These are phyloP conservation scores for Tricholoma terreum DNA, from an alignment of 768 basidiomycete species.

Conservation along the genomic window DNA sequence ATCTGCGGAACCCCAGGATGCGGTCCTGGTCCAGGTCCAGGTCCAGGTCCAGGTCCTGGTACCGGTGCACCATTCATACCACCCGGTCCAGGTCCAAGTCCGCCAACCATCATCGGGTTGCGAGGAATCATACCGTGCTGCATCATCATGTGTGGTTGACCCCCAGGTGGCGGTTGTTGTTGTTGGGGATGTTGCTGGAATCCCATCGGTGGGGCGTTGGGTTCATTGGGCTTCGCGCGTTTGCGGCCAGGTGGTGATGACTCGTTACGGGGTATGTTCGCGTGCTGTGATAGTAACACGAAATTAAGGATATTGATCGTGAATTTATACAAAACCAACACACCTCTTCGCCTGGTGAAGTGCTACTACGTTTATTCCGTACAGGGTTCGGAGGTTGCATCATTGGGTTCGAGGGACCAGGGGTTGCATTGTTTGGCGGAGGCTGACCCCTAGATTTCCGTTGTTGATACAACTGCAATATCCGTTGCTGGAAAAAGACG, in stretches of 20 bases:
- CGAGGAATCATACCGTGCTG: slow-evolving; percentile 35
- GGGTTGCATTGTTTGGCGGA: slow-evolving; percentile 34
- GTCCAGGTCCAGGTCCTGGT: background rate
- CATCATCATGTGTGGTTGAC: slow-evolving; percentile 27
- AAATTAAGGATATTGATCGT: background rate
- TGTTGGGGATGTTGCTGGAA: slow-evolving; percentile 29
- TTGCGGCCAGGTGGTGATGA: slow-evolving; percentile 58
- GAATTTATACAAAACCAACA: slow-evolving; percentile 5
- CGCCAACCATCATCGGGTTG: slow-evolving; percentile 36
- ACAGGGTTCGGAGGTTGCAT: slow-evolving; percentile 31
- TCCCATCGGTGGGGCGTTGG: slow-evolving; percentile 30
- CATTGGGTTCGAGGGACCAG: slow-evolving; percentile 42
- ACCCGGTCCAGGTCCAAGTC: slow-evolving; percentile 22
- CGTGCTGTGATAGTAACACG: slow-evolving; percentile 34
- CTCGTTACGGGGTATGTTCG: slow-evolving; percentile 45
- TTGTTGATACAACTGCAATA: slow-evolving; percentile 22
- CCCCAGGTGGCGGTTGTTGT: slow-evolving; percentile 29
- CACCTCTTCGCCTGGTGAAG: slow-evolving; percentile 63
- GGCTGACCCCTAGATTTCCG: slow-evolving; percentile 16
- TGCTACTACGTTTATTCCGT: slow-evolving; percentile 52
- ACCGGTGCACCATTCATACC: slow-evolving; percentile 25
- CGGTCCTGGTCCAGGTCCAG: background rate
- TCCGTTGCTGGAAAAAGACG: slow-evolving; percentile 28
- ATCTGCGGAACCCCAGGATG: slow-evolving; percentile 24
- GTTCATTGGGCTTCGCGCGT: slow-evolving; percentile 40